Percentiles rank a stretch among this genome's conserved stretches.
Evolutionary conservation across 257 asterid genomes (phyloP).

Genomic region (Salvia miltiorrhiza): DNA sequence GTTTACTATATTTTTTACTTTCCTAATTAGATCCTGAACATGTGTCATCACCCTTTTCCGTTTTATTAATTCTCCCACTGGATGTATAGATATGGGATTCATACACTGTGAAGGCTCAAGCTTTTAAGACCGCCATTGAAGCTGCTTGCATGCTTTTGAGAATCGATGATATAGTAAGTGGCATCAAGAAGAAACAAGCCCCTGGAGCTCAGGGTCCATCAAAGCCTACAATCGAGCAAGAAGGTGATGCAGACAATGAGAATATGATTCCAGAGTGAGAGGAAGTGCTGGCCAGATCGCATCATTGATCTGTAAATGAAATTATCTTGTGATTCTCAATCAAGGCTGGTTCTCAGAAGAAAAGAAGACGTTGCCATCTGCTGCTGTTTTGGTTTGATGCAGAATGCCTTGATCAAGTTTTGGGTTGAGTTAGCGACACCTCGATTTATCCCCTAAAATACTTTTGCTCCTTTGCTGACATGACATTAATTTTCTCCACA

Average conservation of each 20-base stretch:
- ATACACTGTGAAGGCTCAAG: constrained; percentile 86
- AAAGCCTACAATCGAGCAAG: constrained; percentile 71
- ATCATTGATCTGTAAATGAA: constrained; percentile 21
- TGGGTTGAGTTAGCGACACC: background rate
- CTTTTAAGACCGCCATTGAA: constrained; percentile 93
- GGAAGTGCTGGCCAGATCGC: constrained; percentile 1
- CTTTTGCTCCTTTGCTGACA: background rate
- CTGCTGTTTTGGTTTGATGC: constrained; percentile 24
- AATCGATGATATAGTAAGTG: constrained; percentile 95
- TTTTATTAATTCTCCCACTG: background rate
- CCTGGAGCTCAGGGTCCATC: constrained; percentile 63
- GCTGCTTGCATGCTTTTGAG: constrained; percentile 97
- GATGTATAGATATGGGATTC: constrained; percentile 87
- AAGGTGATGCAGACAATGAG: constrained; percentile 90
- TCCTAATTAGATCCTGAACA: background rate
- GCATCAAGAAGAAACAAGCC: constrained; percentile 86
- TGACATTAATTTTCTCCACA: background rate
- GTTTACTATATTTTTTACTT: too few species aligned
- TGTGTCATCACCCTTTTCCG: background rate
- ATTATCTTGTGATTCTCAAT: constrained; percentile 2
- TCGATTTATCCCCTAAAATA: background rate
- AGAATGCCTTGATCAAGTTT: constrained; percentile 9
- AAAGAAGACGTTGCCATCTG: background rate
- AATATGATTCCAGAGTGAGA: constrained; percentile 74
- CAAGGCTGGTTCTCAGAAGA: background rate